A percentile compares a stretch with the other conserved stretches of the same genome.
Conservation (phyloP, 2,329 filamentous ascomycete genomes). For the Trichoderma atrobrunneum region DNA sequence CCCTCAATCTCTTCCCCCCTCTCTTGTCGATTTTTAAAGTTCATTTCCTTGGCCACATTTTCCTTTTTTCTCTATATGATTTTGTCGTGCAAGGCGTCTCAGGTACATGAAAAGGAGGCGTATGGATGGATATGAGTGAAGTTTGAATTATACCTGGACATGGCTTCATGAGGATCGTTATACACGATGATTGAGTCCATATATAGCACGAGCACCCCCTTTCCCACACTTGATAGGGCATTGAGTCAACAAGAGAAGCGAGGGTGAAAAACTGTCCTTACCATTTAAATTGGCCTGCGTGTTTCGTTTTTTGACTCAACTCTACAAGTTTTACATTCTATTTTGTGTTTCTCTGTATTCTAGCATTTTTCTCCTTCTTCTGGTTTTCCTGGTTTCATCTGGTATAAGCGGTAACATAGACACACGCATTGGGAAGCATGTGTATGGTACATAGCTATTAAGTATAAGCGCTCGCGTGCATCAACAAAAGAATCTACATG, state of each 20-base stretch:
- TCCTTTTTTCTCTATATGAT: not conserved
- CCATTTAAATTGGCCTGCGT: not conserved
- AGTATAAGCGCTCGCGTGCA: not conserved
- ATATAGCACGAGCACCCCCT: not conserved
- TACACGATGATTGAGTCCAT: conserved; percentile 4
- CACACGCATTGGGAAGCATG: not conserved
- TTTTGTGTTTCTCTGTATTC: not conserved
- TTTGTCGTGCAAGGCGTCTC: conserved; percentile 16
- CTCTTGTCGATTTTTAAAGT: not conserved
- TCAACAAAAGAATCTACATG: not conserved
- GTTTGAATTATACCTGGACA: conserved; percentile 15
- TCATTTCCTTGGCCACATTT: not conserved
- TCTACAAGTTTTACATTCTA: not conserved
- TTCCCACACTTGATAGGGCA: not conserved
- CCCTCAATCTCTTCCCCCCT: not conserved
- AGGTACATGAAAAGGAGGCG: conserved; percentile 11
- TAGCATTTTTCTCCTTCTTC: not conserved
- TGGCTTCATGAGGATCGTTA: not conserved
- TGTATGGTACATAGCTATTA: not conserved
- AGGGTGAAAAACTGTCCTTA: not conserved
- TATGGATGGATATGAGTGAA: conserved; percentile 8
- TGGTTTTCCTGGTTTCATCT: not conserved
- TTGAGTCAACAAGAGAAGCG: not conserved
- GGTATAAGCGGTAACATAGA: conserved; percentile 1
- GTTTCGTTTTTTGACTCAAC: not conserved